A percentile compares a stretch with the other conserved stretches of the same genome.
Conservation (phyloP, 805 yeast species). For the Yamadazyma tumulicola region DNA sequence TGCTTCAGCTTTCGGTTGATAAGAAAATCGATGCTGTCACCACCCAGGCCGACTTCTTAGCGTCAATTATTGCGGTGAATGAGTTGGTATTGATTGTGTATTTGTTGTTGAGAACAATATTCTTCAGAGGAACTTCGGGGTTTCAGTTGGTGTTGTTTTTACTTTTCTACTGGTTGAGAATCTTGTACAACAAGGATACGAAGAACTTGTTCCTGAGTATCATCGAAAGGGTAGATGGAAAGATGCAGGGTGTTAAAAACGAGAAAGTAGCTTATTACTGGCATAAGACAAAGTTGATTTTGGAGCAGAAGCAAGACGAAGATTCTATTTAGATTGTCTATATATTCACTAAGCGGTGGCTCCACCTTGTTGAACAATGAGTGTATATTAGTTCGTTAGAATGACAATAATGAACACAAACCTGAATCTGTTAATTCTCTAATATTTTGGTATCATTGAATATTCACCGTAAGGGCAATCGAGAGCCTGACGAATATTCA, state of each 20-base stretch:
- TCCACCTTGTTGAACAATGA: no score
- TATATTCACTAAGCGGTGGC: no score
- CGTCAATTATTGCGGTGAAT: constrained; percentile 53
- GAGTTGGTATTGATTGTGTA: constrained; percentile 55
- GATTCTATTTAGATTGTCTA: no score
- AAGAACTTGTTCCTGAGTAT: constrained; percentile 40
- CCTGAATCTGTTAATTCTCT: no score
- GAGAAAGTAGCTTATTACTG: constrained; percentile 37
- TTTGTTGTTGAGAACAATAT: constrained; percentile 54
- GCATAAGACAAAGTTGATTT: constrained; percentile 28
- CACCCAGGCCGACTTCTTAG: constrained; percentile 35
- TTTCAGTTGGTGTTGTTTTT: constrained; percentile 57
- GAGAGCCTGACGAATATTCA: no score
- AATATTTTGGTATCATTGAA: no score
- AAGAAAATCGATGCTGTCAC: constrained; percentile 41
- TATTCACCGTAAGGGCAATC: no score
- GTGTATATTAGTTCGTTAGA: no score
- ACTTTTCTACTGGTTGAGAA: constrained; percentile 67
- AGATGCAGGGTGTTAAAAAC: constrained; percentile 41
- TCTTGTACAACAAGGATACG: constrained; percentile 52
- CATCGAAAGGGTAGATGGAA: constrained; percentile 42
- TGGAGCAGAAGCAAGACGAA: constrained; percentile 24
- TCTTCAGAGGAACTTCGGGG: constrained; percentile 67
- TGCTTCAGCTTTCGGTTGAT: constrained; percentile 49
- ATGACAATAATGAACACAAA: no score